Base-by-base conservation (phyloP, 108 stramenopile species). In the Cyclotella atomus region DNA sequence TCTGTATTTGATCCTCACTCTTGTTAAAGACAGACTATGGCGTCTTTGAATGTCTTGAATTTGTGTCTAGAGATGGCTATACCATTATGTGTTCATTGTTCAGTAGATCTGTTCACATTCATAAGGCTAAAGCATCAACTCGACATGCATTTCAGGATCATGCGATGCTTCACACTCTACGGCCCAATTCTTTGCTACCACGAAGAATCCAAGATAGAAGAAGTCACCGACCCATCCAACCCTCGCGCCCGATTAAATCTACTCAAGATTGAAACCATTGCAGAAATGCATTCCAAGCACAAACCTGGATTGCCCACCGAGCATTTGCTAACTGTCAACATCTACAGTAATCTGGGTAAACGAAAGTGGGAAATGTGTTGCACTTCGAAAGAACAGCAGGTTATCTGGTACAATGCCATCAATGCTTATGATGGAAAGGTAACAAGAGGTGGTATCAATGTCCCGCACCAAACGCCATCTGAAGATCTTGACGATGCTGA, bases 341-440 rank as follows among this genome's bases (percentile, higher is more conserved):
- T 82, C 41, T 82, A 82, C 61, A 72, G 55, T 46, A 52, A 73
- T 27, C 25, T 64, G 28, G 75, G 65, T 17, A 82, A 82, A 33
- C 34, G 72, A 27, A 83, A 85, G 81, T 85, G 84, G 84, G 80
- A 85, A 73, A 76, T 85, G 84, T 82, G 77, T 41, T 82, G 80
- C 32, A 66, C 53, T 1, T 74, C 69, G 16, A 72, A 71, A 35
- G 77, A 71, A 17, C 71, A 85, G 70, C 84, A 85, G 70, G n/a
- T 65, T 20, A 19, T 67, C n/a, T 85, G 84, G 84, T 82, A 75
- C 53, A 65, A 70, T 52, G 84, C 84, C 17, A 70, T 85, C 29
- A 69, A 55, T 69, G 66, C 47, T 0, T 77, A 71, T 67, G 84
- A 85, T 70, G 84, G 84, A 19, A 79, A 75, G 19, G 47, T 59